Percentiles rank a stretch among this genome's conserved stretches.
Conservation (phyloP, 495 filamentous ascomycete genomes). For the Pseudomonodictys pantanalensis region DNA sequence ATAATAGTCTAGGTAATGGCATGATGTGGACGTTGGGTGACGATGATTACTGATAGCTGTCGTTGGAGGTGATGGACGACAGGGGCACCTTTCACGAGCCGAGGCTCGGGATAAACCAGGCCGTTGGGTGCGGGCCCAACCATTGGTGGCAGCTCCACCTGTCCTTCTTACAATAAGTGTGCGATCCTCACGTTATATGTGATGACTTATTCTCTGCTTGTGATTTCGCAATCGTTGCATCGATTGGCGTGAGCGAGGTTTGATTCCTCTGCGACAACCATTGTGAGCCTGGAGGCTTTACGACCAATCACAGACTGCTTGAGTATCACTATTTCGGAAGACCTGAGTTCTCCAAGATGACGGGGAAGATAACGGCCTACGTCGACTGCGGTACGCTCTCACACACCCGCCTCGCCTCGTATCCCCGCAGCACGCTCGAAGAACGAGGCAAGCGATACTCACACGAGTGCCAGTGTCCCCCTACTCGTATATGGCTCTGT, state of each 20-base stretch:
- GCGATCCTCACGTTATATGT: too few relatives aligned
- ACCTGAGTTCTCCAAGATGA: constrained; percentile 41
- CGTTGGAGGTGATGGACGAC: too few relatives aligned
- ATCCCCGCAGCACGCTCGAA: background rate
- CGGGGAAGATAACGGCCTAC: constrained; percentile 61
- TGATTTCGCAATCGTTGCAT: too few relatives aligned
- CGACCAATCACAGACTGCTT: background rate
- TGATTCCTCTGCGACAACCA: background rate
- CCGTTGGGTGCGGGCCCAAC: too few relatives aligned
- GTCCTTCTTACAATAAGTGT: too few relatives aligned
- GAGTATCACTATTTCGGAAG: background rate
- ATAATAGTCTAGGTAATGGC: too few relatives aligned
- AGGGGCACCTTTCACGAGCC: too few relatives aligned
- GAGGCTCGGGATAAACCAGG: too few relatives aligned
- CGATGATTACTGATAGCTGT: constrained; percentile 22
- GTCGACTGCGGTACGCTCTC: constrained; percentile 54
- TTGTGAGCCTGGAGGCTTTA: constrained; percentile 29
- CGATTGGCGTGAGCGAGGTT: too few relatives aligned
- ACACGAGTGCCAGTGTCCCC: constrained; percentile 53
- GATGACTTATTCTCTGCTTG: too few relatives aligned
- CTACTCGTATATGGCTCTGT: constrained; percentile 64
- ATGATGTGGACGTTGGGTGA: too few relatives aligned
- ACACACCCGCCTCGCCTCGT: background rate
- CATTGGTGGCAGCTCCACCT: too few relatives aligned
- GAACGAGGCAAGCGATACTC: background rate